These are phyloP conservation scores for Lolium perenne DNA, from an alignment of 176 grass and related monocot genomes.

Conservation along the genomic window DNA sequence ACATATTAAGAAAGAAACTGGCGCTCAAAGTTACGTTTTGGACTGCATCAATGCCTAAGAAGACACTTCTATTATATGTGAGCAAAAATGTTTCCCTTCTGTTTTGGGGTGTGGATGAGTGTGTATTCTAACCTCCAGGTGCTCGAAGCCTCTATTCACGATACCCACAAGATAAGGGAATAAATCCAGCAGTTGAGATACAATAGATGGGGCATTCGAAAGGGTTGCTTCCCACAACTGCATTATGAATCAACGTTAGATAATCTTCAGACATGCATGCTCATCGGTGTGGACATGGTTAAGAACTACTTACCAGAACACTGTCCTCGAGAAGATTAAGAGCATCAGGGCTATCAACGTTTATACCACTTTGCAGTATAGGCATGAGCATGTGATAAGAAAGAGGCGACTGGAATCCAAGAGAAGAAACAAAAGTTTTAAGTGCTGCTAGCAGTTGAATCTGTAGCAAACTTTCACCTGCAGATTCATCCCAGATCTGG, in stretches of 20 bases:
- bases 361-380: slow-evolving; percentile 82
- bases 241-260: slow-evolving; percentile 45
- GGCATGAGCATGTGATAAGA: slow-evolving; percentile 93
- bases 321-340: slow-evolving; percentile 99
- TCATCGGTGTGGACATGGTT: background rate
- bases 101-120: background rate
- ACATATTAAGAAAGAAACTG: background rate
- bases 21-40: slow-evolving; percentile 10
- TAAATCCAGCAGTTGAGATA: slow-evolving; percentile 87
- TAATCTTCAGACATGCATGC: background rate
- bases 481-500: slow-evolving; percentile 93
- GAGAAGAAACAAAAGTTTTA: slow-evolving; percentile 83
- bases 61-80: background rate
- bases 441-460: slow-evolving; percentile 90
- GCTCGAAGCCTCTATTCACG: slow-evolving; percentile 88
- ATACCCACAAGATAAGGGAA: slow-evolving; percentile 89
- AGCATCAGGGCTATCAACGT: slow-evolving; percentile 89
- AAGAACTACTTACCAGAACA: slow-evolving; percentile 72
- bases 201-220: slow-evolving; percentile 83
- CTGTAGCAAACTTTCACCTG: slow-evolving; percentile 93
- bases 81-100: background rate
- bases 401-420: slow-evolving; percentile 80
- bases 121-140: slow-evolving; percentile 76
- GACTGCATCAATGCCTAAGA: background rate
- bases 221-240: slow-evolving; percentile 95